These are phyloP conservation scores for Lasiosphaeris hirsuta DNA, from an alignment of 495 filamentous ascomycete species.

Conservation along the genomic window DNA sequence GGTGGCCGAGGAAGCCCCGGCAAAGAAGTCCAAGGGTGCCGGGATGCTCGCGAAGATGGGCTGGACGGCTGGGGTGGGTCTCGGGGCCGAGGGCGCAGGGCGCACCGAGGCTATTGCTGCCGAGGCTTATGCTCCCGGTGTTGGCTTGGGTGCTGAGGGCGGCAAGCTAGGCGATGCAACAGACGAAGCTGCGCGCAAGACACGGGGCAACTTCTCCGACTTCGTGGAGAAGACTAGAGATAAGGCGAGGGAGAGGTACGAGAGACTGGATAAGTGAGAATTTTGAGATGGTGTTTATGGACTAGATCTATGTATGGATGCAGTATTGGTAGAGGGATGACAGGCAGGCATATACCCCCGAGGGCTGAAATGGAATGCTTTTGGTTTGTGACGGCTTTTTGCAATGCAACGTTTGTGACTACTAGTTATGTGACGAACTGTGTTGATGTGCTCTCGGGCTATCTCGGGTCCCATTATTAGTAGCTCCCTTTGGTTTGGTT, in stretches of 20 bases:
- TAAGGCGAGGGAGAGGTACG: slow-evolving; percentile 74
- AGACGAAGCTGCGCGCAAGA: slow-evolving; percentile 73
- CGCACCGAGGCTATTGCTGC: slow-evolving; percentile 73
- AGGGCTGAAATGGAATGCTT: background rate
- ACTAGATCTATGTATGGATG: background rate
- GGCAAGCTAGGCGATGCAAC: slow-evolving; percentile 79
- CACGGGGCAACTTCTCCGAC: slow-evolving; percentile 63
- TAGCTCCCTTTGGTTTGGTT: too few relatives aligned
- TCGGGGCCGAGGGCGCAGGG: slow-evolving; percentile 77
- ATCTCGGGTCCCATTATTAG: too few relatives aligned
- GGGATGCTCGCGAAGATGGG: slow-evolving; percentile 88
- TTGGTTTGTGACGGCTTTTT: too few relatives aligned
- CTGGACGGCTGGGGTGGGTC: slow-evolving; percentile 73
- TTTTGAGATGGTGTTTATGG: background rate
- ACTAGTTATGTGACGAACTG: too few relatives aligned
- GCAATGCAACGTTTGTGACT: too few relatives aligned
- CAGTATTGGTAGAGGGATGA: background rate
- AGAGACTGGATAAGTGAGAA: slow-evolving; percentile 44
- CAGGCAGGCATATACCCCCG: slow-evolving; percentile 1
- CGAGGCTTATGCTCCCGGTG: slow-evolving; percentile 75
- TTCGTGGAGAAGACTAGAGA: slow-evolving; percentile 79
- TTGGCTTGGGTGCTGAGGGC: slow-evolving; percentile 81
- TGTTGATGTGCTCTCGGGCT: too few relatives aligned
- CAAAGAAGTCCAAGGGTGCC: slow-evolving; percentile 72
- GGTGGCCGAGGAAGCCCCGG: slow-evolving; percentile 18